Evolutionary conservation across 257 asterid genomes (phyloP).

Genomic region (Scutellaria baicalensis): DNA sequence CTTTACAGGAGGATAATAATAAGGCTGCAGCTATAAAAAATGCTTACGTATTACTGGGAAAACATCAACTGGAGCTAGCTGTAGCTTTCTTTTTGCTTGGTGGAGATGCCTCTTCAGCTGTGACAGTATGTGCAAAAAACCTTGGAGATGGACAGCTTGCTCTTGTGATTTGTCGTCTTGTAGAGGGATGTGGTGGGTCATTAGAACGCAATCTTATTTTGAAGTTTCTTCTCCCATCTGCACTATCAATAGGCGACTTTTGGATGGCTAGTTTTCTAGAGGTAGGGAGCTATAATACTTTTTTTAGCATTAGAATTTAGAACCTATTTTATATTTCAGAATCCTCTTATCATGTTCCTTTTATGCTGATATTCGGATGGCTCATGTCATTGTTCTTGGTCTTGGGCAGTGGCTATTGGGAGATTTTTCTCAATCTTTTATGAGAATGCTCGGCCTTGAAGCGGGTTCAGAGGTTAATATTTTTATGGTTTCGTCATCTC

Average conservation of each 20-base stretch:
- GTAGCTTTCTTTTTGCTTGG: constrained; percentile 96
- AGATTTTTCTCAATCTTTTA: constrained; percentile 53
- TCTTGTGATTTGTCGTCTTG: constrained; percentile 86
- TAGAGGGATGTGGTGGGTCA: constrained; percentile 78
- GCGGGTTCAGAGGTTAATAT: constrained; percentile 34
- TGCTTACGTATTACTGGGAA: constrained; percentile 92
- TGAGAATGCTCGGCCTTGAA: constrained; percentile 61
- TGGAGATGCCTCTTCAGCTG: constrained; percentile 93
- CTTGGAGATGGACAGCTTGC: constrained; percentile 98
- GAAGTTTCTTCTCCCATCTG: constrained; percentile 81
- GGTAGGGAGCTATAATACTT: constrained; percentile 38
- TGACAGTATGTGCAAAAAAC: constrained; percentile 82
- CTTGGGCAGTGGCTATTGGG: constrained; percentile 76
- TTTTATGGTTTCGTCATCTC: constrained; percentile 41
- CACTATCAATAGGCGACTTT: constrained; percentile 62
- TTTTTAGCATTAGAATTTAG: constrained; percentile 7
- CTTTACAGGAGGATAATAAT: constrained; percentile 74
- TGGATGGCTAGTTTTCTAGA: constrained; percentile 89
- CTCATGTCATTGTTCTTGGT: constrained; percentile 21
- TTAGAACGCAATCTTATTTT: constrained; percentile 59
- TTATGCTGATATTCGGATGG: constrained; percentile 2
- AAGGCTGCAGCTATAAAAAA: constrained; percentile 95
- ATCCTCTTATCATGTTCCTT: constrained; percentile 14
- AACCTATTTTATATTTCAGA: constrained; percentile 3
- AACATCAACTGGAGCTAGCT: constrained; percentile 96